Evolutionary conservation across 2,329 filamentous ascomycete genomes (phyloP), one percentile per base, ranked within the genome.

Genomic region (Xylariaceae sp.): DNA sequence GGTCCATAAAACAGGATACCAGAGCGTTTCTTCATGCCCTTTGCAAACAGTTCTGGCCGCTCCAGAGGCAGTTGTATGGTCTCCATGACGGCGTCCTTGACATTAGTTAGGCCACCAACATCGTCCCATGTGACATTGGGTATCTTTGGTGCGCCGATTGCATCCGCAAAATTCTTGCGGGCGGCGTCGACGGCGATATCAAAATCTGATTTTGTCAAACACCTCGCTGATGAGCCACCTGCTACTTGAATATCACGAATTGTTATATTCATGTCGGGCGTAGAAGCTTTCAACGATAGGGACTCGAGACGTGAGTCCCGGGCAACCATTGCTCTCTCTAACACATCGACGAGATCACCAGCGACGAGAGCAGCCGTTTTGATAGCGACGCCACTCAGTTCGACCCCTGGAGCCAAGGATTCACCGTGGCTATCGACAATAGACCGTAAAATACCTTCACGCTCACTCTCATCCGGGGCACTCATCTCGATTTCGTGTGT

Each of bases 111-210:
- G 44, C 94, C 92, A 68, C 92, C 92, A 17, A 99, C 92, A 66
- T 99, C 92, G 58, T 92, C 87, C 92, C 92, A 99, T 18, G 86
- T 86, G 6, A 99, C 94, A 55, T 96, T 96, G 6, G 92, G 94
- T 54, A 97, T 97, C 77, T 97, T 97, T 2, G 94, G 94, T 5
- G 94, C 94, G 19, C 94, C 94, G 56, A 99, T 99, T 0, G 92
- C 87, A 67, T 97, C 94, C 6, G 94, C 92, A 66, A 99, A 99
- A 70, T 96, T 97, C 77, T 96, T 96, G 47, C 94, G 85, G 1
- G 94, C 94, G 6, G 91, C 90, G 52, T 97, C 92, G 3, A 99
- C 92, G 0, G 94, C 94, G n/a, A 85, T 73, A 47, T 96, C 90
- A 57, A 97, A 92, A 68, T 99, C 94, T 2, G 79, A 75, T 58